phyloP scores from a whole-genome alignment of 1,284 basidiomycete genomes.

The Trichosporon ovoides region DNA sequence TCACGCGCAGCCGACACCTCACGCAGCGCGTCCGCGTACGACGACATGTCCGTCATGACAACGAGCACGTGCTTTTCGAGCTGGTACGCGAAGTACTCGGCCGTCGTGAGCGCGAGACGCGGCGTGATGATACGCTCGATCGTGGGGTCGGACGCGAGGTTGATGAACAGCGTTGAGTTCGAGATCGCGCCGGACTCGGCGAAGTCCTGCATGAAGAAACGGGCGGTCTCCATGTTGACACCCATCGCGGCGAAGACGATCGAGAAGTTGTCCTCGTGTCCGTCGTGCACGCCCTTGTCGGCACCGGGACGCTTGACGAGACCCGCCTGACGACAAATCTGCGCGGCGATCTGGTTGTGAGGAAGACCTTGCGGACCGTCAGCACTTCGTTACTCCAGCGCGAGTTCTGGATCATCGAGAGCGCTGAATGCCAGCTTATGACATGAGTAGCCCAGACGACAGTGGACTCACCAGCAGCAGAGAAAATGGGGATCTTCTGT shows the following conservation, averaged over 20 bases:
- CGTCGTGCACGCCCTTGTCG: slow-evolving; percentile 95
- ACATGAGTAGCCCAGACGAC: not conserved
- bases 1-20: slow-evolving; percentile 92
- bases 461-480: slow-evolving; percentile 60
- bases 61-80: slow-evolving; percentile 99
- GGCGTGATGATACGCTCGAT: slow-evolving; percentile 99
- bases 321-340: slow-evolving; percentile 99
- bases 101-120: slow-evolving; percentile 93
- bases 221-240: slow-evolving; percentile 99
- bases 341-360: slow-evolving; percentile 99
- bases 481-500: slow-evolving; percentile 99
- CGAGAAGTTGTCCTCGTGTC: slow-evolving; percentile 99
- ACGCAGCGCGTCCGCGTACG: slow-evolving; percentile 27
- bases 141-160: slow-evolving; percentile 99
- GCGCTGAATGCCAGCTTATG: not conserved
- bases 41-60: slow-evolving; percentile 92
- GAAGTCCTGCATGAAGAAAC: slow-evolving; percentile 99
- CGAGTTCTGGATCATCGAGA: not conserved
- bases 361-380: slow-evolving; percentile 63
- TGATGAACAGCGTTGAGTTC: slow-evolving; percentile 97
- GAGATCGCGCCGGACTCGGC: slow-evolving; percentile 98
- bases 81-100: slow-evolving; percentile 99
- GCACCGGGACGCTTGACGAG: slow-evolving; percentile 77
- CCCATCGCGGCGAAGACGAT: slow-evolving; percentile 99
- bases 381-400: not conserved